These are phyloP conservation scores for Nakazawaea ernobii DNA, from an alignment of 805 yeast genomes.

Conservation along the genomic window DNA sequence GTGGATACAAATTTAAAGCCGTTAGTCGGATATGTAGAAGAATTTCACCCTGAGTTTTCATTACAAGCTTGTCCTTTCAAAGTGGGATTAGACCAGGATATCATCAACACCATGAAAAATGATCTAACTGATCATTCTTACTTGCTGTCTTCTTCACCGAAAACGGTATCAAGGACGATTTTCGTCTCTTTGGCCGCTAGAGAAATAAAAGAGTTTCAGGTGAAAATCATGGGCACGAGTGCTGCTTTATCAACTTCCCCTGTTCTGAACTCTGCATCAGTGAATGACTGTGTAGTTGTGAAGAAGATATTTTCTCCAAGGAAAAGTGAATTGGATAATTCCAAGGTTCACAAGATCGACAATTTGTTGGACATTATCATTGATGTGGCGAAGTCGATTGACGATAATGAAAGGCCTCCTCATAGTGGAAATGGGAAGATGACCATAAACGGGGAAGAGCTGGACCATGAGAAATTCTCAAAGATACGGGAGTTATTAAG, in stretches of 20 bases:
- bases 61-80: constrained; percentile 46
- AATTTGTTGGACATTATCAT: constrained; percentile 2
- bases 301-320: constrained; percentile 7
- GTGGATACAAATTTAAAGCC: constrained; percentile 9
- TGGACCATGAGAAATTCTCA: neutral
- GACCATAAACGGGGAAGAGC: neutral
- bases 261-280: neutral
- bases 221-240: constrained; percentile 16
- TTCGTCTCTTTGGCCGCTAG: constrained; percentile 38
- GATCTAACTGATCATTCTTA: constrained; percentile 36
- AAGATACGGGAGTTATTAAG: neutral
- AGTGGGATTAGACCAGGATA: constrained; percentile 36
- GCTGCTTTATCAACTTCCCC: neutral
- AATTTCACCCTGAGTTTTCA: constrained; percentile 45
- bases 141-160: constrained; percentile 14
- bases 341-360: constrained; percentile 1
- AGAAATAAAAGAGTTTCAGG: constrained; percentile 38
- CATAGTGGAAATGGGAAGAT: neutral
- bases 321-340: neutral
- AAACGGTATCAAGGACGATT: constrained; percentile 30
- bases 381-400: constrained; percentile 4
- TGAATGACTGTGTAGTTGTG: constrained; percentile 2
- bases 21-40: constrained; percentile 34
- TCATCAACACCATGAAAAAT: constrained; percentile 40
- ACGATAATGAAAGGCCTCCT: neutral